Base-by-base conservation (phyloP, 352 stramenopile genomes). In the Globisporangium radiosum region DNA sequence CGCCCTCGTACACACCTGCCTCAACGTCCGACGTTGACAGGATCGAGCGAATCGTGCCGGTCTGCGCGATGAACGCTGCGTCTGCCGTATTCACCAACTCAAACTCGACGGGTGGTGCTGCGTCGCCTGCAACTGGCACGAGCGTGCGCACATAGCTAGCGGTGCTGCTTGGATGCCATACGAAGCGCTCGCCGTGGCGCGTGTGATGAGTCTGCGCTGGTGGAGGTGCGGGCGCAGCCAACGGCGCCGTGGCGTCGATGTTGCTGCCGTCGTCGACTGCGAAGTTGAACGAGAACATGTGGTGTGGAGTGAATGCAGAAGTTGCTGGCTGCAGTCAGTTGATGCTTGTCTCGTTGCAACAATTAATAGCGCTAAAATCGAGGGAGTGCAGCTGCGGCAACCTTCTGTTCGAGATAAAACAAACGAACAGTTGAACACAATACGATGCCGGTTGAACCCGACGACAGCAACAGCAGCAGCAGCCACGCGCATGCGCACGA, bases 1-100 rank as follows among this genome's bases (percentile, higher is more conserved):
- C 85, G 39, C 85, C 85, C 73, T 94, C 85, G 55, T 94, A 94
- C 36, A 94, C 81, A 47, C 83, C 81, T 8, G 74, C 78, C 54
- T 92, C 63, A 15, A 94, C 65, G 52, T 94, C 85, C 0, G 81
- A 90, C 5, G 80, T 85, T 37, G 69, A 88, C 43, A 94, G 59
- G 7, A 92, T 82, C 8, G 73, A 76, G 55, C 69, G 68, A 33
- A 94, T 90, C 15, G 64, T 63, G 47, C 83, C 85, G 7, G 79
- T 90, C 25, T 68, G 70, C 8, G 67, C 62, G 40, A 83, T 59
- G 54, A 90, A 90, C 36, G 54, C 57, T 8, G 66, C 52, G 52
- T 84, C 66, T 2, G 67, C 81, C 19, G 82, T 85, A 57, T 87
- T 86, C 47, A 89, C 74, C 44, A 88, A 79, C 43, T 87, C 67